Conservation (phyloP, 2,329 filamentous ascomycete species). For the Chrysoporthe deuterocubensis region DNA sequence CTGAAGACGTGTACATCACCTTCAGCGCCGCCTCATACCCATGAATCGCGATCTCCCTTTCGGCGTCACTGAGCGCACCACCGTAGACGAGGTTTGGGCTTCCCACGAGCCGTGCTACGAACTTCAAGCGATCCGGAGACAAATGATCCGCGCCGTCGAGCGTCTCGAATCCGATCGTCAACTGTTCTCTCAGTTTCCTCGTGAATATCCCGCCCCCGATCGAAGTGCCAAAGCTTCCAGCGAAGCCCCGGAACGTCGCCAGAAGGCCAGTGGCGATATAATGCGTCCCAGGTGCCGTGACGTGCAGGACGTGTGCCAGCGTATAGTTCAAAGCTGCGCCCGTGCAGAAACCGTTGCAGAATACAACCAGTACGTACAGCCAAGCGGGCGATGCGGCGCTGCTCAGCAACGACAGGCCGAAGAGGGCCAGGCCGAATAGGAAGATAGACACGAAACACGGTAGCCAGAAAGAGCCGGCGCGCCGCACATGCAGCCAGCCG, state of each 20-base stretch:
- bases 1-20: conserved; percentile 53
- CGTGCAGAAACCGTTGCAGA: conserved; percentile 72
- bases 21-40: conserved; percentile 52
- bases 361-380: conserved; percentile 63
- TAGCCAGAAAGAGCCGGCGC: conserved; percentile 73
- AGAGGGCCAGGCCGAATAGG: conserved; percentile 64
- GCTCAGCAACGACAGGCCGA: conserved; percentile 59
- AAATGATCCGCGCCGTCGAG: conserved; percentile 46
- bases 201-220: conserved; percentile 79
- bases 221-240: conserved; percentile 78
- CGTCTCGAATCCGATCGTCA: conserved; percentile 60
- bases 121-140: conserved; percentile 39
- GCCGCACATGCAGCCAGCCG: conserved; percentile 76
- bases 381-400: conserved; percentile 54
- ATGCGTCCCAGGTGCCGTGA: conserved; percentile 68
- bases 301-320: conserved; percentile 76
- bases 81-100: conserved; percentile 55
- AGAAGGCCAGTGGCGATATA: conserved; percentile 77
- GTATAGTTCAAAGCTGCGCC: conserved; percentile 81
- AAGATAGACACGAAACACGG: conserved; percentile 63
- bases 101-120: conserved; percentile 54
- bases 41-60: conserved; percentile 50
- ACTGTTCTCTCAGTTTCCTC: conserved; percentile 58
- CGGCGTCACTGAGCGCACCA: conserved; percentile 44
- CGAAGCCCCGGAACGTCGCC: conserved; percentile 80